Evolutionary conservation across 1,284 basidiomycete species (phyloP).

Genomic region (Xerocomus minutiporus): DNA sequence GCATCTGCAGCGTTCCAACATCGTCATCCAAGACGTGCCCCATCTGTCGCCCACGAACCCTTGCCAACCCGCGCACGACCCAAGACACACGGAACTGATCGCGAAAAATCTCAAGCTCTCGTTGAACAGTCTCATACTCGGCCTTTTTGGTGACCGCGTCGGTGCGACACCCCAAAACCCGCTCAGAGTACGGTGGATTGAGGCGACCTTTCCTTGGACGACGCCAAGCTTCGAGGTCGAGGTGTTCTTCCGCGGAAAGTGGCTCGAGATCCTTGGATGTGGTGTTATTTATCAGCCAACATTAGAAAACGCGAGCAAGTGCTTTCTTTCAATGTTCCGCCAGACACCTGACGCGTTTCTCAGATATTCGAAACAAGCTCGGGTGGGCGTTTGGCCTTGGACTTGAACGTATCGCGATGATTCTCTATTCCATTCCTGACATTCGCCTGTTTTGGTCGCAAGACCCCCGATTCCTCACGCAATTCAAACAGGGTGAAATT

Average conservation of each 20-base stretch:
- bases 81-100: constrained; percentile 65
- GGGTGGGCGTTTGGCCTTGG: constrained; percentile 99
- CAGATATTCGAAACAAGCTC: constrained; percentile 78
- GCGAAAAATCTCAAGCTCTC: constrained; percentile 87
- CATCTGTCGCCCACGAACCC: constrained; percentile 75
- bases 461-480: constrained; percentile 83
- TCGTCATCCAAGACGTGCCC: constrained; percentile 85
- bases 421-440: constrained; percentile 95
- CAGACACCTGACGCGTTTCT: constrained; percentile 10
- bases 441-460: constrained; percentile 98
- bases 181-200: constrained; percentile 91
- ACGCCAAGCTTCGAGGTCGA: constrained; percentile 97
- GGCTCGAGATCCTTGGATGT: constrained; percentile 95
- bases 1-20: constrained; percentile 63
- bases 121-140: constrained; percentile 83
- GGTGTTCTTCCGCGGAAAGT: constrained; percentile 93
- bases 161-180: constrained; percentile 56
- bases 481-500: constrained; percentile 79
- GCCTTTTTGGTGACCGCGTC: constrained; percentile 68
- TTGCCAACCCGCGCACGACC: constrained; percentile 74
- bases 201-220: constrained; percentile 97
- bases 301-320: constrained; percentile 79
- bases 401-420: constrained; percentile 97
- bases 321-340: not conserved
- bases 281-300: constrained; percentile 92